A percentile compares a stretch with the other conserved stretches of the same genome.
These are phyloP conservation scores for Physcia stellaris DNA, from an alignment of 495 filamentous ascomycete species.

Conservation along the genomic window DNA sequence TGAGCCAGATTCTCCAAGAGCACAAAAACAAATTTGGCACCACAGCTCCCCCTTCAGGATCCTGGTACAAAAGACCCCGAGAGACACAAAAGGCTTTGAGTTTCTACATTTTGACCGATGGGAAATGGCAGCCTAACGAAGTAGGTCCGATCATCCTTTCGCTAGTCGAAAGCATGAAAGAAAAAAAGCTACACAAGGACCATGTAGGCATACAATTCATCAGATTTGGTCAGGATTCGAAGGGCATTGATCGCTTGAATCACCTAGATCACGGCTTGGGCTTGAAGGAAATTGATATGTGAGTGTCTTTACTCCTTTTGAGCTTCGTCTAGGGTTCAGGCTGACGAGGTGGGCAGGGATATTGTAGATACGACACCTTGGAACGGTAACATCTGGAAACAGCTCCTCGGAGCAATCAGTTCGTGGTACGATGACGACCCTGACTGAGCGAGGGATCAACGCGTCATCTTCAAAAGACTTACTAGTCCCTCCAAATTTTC, in stretches of 20 bases:
- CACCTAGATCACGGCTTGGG: constrained; percentile 18
- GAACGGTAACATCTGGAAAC: constrained; percentile 24
- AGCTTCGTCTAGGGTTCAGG: too few species aligned
- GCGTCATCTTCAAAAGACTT: too few species aligned
- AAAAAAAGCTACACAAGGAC: constrained; percentile 9
- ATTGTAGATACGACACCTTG: constrained; percentile 21
- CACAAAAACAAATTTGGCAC: constrained; percentile 1
- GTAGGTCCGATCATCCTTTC: constrained; percentile 13
- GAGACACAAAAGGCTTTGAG: constrained; percentile 16
- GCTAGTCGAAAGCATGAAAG: constrained; percentile 12
- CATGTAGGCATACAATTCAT: constrained; percentile 28
- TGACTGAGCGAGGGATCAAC: too few species aligned
- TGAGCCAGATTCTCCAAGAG: constrained; percentile 7
- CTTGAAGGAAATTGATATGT: too few species aligned
- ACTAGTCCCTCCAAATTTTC: too few species aligned
- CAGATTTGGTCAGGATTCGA: constrained; percentile 23
- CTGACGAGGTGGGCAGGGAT: too few species aligned
- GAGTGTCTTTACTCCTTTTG: too few species aligned
- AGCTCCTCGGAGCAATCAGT: constrained; percentile 20
- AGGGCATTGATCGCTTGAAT: constrained; percentile 16
- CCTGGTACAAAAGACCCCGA: not conserved
- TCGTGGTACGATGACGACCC: constrained; percentile 12
- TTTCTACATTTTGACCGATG: constrained; percentile 29
- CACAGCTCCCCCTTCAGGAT: not conserved
- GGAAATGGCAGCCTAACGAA: constrained; percentile 20